A percentile compares a stretch with the other conserved stretches of the same genome.
Conservation (phyloP, 768 basidiomycete genomes). For the Lactarius hatsudake region DNA sequence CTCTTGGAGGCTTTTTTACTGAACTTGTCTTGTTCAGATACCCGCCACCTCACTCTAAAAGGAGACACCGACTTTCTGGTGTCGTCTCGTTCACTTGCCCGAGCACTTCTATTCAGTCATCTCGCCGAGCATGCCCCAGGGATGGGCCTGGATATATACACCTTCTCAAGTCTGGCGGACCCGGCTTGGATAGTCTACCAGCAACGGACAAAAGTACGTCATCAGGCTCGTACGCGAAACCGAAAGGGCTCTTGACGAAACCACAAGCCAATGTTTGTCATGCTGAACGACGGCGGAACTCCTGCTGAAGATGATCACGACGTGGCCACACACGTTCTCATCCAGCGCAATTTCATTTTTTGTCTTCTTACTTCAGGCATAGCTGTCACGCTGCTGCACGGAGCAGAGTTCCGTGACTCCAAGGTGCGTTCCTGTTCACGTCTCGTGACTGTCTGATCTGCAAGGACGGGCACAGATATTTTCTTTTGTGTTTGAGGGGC, state of each 20-base stretch:
- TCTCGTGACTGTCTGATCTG: not conserved
- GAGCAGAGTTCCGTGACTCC: conserved; percentile 57
- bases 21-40: conserved; percentile 36
- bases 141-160: conserved; percentile 42
- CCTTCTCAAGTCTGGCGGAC: conserved; percentile 47
- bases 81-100: conserved; percentile 51
- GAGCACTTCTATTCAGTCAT: conserved; percentile 51
- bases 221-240: not conserved
- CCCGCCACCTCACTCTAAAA: conserved; percentile 41
- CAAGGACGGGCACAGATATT: conserved; percentile 43
- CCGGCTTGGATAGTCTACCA: conserved; percentile 49
- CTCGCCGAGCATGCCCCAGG: conserved; percentile 33
- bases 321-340: conserved; percentile 37
- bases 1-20: not conserved
- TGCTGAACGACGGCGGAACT: conserved; percentile 53
- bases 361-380: conserved; percentile 48
- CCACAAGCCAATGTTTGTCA: conserved; percentile 62
- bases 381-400: conserved; percentile 50
- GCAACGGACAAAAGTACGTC: conserved; percentile 38
- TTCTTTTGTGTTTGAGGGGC: conserved; percentile 51
- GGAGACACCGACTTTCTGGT: conserved; percentile 40
- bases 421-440: conserved; percentile 43
- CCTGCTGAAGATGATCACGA: conserved; percentile 23
- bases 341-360: conserved; percentile 51
- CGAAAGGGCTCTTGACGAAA: conserved; percentile 20